Percentiles rank a stretch among this genome's conserved stretches.
These are phyloP conservation scores for Mycena epipterygia DNA, from an alignment of 768 basidiomycete genomes.

Conservation along the genomic window DNA sequence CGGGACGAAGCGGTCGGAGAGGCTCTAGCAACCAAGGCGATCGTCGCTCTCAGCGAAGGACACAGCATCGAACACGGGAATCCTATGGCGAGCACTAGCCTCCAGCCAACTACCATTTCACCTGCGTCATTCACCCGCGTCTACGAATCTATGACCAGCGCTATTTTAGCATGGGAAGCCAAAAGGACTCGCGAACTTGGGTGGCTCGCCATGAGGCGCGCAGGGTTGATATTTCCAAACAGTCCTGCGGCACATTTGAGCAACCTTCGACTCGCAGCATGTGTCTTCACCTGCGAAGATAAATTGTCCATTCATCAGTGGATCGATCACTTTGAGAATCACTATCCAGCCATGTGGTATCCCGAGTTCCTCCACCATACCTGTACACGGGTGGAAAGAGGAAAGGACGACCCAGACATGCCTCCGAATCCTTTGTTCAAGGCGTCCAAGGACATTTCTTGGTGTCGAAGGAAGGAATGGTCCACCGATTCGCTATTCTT, in stretches of 20 bases:
- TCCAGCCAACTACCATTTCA: constrained; percentile 2
- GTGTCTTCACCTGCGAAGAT: constrained; percentile 47
- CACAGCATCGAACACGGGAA: background rate
- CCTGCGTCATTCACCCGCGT: constrained; percentile 29
- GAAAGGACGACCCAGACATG: constrained; percentile 15
- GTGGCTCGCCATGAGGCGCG: background rate
- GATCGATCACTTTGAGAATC: constrained; percentile 7
- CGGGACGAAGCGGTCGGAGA: background rate
- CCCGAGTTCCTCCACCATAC: constrained; percentile 51
- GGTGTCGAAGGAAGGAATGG: constrained; percentile 40
- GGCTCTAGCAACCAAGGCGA: background rate
- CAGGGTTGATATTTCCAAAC: background rate
- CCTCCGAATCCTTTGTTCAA: constrained; percentile 31
- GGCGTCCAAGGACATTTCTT: constrained; percentile 22
- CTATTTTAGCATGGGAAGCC: constrained; percentile 22
- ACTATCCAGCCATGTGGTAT: constrained; percentile 46
- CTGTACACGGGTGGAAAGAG: constrained; percentile 42
- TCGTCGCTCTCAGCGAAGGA: background rate
- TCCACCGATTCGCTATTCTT: constrained; percentile 41
- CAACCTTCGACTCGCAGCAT: constrained; percentile 38
- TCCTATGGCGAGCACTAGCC: background rate
- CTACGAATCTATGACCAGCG: constrained; percentile 16
- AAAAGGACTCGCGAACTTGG: constrained; percentile 2
- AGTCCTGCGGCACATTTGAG: background rate
- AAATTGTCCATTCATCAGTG: background rate